phyloP scores from a whole-genome alignment of 352 stramenopile species.

The Pelagophyceae sp. region DNA sequence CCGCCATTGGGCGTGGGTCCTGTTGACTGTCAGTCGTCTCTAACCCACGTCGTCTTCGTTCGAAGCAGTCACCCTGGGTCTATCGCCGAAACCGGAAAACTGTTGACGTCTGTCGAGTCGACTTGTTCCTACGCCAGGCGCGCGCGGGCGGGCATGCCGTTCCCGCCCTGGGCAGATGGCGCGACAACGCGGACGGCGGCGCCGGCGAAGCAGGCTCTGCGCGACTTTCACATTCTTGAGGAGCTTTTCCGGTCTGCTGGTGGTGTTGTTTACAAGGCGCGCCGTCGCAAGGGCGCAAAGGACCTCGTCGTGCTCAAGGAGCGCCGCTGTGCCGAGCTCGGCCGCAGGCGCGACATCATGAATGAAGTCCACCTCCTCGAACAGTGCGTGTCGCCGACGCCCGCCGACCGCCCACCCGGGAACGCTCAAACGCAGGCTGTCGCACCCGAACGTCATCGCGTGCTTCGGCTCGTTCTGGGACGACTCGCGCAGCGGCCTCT shows the following conservation, averaged over 20 bases:
- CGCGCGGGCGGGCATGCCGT: too few species aligned
- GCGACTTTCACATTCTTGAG: slow-evolving; percentile 21
- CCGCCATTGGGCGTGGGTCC: too few species aligned
- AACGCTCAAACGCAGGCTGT: slow-evolving; percentile 49
- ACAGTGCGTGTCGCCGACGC: too few species aligned
- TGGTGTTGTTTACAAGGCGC: slow-evolving; percentile 23
- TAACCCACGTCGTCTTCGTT: too few species aligned
- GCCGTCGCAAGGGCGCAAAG: neutral
- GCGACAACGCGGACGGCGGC: too few species aligned
- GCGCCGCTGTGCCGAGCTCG: slow-evolving; percentile 27
- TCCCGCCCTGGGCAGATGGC: too few species aligned
- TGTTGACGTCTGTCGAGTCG: too few species aligned
- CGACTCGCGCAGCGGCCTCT: slow-evolving; percentile 40
- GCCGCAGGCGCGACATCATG: slow-evolving; percentile 5
- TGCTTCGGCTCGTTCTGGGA: slow-evolving; percentile 63
- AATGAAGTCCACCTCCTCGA: slow-evolving; percentile 43
- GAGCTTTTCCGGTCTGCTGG: slow-evolving; percentile 15
- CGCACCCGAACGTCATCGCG: slow-evolving; percentile 68
- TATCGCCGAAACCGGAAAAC: too few species aligned
- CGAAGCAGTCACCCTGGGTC: too few species aligned
- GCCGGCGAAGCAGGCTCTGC: neutral
- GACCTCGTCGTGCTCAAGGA: slow-evolving; percentile 30
- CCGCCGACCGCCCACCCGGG: neutral
- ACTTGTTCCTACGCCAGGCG: too few species aligned
- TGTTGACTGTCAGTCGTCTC: too few species aligned